These are phyloP conservation scores for Dothistroma pini DNA, from an alignment of 2,329 filamentous ascomycete genomes.

Conservation along the genomic window DNA sequence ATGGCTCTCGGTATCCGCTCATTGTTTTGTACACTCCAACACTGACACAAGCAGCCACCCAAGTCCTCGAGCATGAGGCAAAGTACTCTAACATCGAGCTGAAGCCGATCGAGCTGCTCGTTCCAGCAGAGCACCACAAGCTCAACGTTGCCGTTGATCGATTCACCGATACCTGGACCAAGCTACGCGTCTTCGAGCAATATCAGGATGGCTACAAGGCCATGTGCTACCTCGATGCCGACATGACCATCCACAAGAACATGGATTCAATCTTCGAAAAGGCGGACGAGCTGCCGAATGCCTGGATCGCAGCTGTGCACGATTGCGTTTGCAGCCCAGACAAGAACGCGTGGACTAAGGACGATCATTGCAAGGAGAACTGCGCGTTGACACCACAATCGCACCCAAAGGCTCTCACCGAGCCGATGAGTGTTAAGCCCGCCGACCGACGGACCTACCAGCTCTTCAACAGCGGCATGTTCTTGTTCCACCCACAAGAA, in stretches of 20 bases:
- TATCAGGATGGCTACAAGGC: slow-evolving; percentile 34
- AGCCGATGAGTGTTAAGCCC: slow-evolving; percentile 35
- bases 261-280: slow-evolving; percentile 45
- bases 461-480: slow-evolving; percentile 52
- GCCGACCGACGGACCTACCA: slow-evolving; percentile 38
- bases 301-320: slow-evolving; percentile 47
- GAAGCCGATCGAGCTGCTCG: slow-evolving; percentile 40
- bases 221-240: slow-evolving; percentile 50
- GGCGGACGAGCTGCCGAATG: slow-evolving; percentile 31
- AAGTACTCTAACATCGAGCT: slow-evolving; percentile 41
- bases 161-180: slow-evolving; percentile 54
- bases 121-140: slow-evolving; percentile 36
- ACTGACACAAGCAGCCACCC: slow-evolving; percentile 38
- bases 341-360: slow-evolving; percentile 46
- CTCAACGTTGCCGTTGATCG: slow-evolving; percentile 46
- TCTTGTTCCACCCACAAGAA: slow-evolving; percentile 47
- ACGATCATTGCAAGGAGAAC: slow-evolving; percentile 45
- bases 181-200: slow-evolving; percentile 51
- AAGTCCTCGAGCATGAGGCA: slow-evolving; percentile 43
- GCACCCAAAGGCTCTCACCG: slow-evolving; percentile 34
- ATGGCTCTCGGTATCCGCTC: slow-evolving; percentile 45
- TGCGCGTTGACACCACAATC: slow-evolving; percentile 44
- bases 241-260: slow-evolving; percentile 46
- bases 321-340: slow-evolving; percentile 52
- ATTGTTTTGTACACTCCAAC: slow-evolving; percentile 48